These are phyloP conservation scores for Globisporangium paroecandrum DNA, from an alignment of 352 stramenopile species.

Conservation along the genomic window DNA sequence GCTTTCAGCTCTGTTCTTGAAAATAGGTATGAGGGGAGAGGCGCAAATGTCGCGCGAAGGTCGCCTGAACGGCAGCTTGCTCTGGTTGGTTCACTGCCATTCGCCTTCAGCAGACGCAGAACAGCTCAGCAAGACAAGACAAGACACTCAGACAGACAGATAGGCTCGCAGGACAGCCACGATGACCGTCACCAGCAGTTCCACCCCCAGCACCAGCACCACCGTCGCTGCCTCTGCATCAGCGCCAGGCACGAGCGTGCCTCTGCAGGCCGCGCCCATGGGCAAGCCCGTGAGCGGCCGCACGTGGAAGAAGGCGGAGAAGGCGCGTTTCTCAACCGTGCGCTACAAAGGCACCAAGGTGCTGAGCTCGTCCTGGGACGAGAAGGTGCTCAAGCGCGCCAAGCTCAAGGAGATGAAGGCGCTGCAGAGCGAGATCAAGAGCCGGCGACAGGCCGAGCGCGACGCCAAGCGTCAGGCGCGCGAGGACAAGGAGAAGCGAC, in stretches of 20 bases:
- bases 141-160: constrained; percentile 3
- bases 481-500: constrained; percentile 86
- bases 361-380: constrained; percentile 86
- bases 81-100: constrained; percentile 21
- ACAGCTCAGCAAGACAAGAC: background rate
- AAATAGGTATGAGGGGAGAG: background rate
- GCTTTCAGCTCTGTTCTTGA: background rate
- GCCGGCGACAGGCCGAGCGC: constrained; percentile 61
- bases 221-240: constrained; percentile 1
- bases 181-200: constrained; percentile 19
- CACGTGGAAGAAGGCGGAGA: constrained; percentile 84
- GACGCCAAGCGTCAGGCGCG: constrained; percentile 70
- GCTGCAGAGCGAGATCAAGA: constrained; percentile 79
- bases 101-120: background rate
- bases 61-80: constrained; percentile 14
- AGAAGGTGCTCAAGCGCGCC: constrained; percentile 76
- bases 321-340: constrained; percentile 68
- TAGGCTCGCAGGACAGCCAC: background rate
- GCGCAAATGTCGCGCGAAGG: constrained; percentile 24
- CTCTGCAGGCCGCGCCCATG: constrained; percentile 31
- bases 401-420: constrained; percentile 84
- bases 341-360: constrained; percentile 74
- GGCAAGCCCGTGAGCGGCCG: constrained; percentile 71
- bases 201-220: constrained; percentile 17
- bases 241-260: constrained; percentile 13